Evolutionary conservation across 2,329 filamentous ascomycete species (phyloP).

Genomic region (Cladosporium sp.): DNA sequence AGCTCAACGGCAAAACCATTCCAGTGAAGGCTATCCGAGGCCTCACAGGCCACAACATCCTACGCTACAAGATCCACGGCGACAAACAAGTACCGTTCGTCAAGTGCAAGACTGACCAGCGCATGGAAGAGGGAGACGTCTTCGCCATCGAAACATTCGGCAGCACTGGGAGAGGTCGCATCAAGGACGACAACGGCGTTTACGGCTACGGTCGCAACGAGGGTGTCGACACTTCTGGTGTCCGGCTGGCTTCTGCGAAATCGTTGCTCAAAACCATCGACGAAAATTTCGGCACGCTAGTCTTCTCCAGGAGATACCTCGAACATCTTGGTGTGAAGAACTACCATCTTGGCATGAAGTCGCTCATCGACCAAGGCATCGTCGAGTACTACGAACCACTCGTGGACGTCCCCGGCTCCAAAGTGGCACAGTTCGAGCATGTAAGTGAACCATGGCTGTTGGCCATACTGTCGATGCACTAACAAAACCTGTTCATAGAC

Average conservation of each 20-base stretch:
- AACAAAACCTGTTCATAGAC: conserved; percentile 41
- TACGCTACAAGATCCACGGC: conserved; percentile 86
- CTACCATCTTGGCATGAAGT: conserved; percentile 88
- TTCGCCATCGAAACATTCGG: conserved; percentile 97
- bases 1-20: conserved; percentile 74
- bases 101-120: conserved; percentile 81
- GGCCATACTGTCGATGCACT: background rate
- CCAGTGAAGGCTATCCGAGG: conserved; percentile 85
- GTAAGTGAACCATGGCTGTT: conserved; percentile 56
- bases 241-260: conserved; percentile 80
- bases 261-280: conserved; percentile 84
- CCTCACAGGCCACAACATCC: conserved; percentile 86
- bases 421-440: conserved; percentile 93
- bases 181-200: conserved; percentile 82
- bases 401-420: conserved; percentile 89
- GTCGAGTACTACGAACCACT: conserved; percentile 89
- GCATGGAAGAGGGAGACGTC: conserved; percentile 96
- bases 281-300: conserved; percentile 93
- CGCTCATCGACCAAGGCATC: conserved; percentile 76
- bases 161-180: conserved; percentile 85
- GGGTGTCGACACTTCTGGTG: conserved; percentile 69
- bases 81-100: conserved; percentile 93
- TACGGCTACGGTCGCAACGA: conserved; percentile 81
- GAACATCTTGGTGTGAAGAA: conserved; percentile 94
- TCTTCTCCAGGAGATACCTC: conserved; percentile 86